These are phyloP conservation scores for Podospora anserina DNA, from an alignment of 495 filamentous ascomycete genomes.

Conservation along the genomic window DNA sequence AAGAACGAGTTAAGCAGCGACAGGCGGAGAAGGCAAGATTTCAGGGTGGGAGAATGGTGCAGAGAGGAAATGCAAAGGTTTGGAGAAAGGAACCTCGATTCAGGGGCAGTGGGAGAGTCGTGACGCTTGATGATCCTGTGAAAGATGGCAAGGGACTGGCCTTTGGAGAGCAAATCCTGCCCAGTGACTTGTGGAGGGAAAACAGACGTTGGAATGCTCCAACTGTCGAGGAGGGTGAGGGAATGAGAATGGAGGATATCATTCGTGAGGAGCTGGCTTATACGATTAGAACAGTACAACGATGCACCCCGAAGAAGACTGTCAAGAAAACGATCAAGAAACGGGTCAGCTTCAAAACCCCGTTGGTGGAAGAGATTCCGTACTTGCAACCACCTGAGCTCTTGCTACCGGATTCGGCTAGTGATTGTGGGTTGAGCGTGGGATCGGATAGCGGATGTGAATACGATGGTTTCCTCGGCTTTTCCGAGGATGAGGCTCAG, in stretches of 20 bases:
- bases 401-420: neutral
- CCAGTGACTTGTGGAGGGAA: neutral
- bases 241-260: neutral
- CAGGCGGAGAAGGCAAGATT: neutral
- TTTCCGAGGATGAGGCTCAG: conserved; percentile 1
- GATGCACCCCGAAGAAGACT: neutral
- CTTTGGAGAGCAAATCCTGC: neutral
- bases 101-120: neutral
- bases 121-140: conserved; percentile 4
- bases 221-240: neutral
- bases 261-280: neutral
- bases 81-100: conserved; percentile 2
- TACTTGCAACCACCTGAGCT: neutral
- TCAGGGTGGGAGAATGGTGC: neutral
- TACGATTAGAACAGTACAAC: neutral
- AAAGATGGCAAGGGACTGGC: neutral
- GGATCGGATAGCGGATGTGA: conserved; percentile 4
- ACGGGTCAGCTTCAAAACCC: neutral
- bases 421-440: neutral
- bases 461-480: neutral
- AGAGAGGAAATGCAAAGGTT: neutral
- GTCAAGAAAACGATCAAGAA: neutral
- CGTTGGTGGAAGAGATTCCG: neutral
- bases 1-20: neutral
- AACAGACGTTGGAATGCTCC: neutral